phyloP scores from a whole-genome alignment of 2,329 filamentous ascomycete genomes.

The Talaromyces sp. region DNA sequence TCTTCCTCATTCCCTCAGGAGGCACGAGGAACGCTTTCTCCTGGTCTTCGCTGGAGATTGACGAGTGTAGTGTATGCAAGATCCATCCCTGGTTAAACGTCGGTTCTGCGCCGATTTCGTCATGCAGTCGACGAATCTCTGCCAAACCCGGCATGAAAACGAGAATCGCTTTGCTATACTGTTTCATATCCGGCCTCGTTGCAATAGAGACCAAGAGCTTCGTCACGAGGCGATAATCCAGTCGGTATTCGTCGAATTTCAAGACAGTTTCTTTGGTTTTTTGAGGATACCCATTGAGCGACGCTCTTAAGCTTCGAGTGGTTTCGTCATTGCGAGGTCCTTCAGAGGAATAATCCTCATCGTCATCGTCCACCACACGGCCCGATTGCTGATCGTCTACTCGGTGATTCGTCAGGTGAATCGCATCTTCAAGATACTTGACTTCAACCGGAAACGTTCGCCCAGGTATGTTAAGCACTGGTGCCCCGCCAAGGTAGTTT shows the following conservation, averaged over 20 bases:
- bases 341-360: conserved; percentile 40
- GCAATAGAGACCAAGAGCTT: conserved; percentile 74
- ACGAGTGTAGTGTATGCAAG: conserved; percentile 85
- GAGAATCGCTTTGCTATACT: conserved; percentile 85
- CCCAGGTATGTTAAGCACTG: conserved; percentile 84
- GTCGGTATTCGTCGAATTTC: conserved; percentile 82
- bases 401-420: conserved; percentile 76
- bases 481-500: conserved; percentile 76
- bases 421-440: conserved; percentile 83
- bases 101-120: conserved; percentile 72
- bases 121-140: conserved; percentile 84
- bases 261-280: conserved; percentile 70
- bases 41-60: conserved; percentile 93
- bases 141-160: conserved; percentile 92
- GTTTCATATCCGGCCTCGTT: conserved; percentile 57
- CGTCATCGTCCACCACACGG: conserved; percentile 36
- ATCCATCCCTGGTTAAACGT: conserved; percentile 74
- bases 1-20: conserved; percentile 76
- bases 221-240: conserved; percentile 82
- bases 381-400: conserved; percentile 55
- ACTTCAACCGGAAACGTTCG: conserved; percentile 89
- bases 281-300: conserved; percentile 67
- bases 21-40: conserved; percentile 87
- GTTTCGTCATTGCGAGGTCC: conserved; percentile 46
- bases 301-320: conserved; percentile 56